Percentiles rank a stretch among this genome's conserved stretches.
These are phyloP conservation scores for Lichtheimia ramosa DNA, from an alignment of 371 early-diverging fungal genomes.

Conservation along the genomic window DNA sequence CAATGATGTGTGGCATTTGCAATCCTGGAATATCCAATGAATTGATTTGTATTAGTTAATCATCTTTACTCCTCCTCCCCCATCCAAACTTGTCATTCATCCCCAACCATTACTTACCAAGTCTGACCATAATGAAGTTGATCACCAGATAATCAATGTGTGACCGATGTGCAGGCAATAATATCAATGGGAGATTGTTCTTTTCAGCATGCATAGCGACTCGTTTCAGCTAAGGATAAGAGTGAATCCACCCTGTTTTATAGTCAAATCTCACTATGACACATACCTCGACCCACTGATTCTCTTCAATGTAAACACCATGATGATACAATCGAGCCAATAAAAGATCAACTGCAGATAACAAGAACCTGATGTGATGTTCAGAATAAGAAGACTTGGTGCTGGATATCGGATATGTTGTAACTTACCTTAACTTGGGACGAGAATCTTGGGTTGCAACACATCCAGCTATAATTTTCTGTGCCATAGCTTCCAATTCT, in stretches of 20 bases:
- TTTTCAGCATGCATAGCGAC: conserved; percentile 60
- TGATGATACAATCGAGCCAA: conserved; percentile 79
- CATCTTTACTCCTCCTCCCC: background rate
- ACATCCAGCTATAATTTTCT: conserved; percentile 61
- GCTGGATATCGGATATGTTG: background rate
- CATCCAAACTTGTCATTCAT: too few relatives aligned
- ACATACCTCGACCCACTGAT: conserved; percentile 70
- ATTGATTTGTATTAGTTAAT: background rate
- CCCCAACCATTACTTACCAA: conserved; percentile 39
- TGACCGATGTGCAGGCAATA: conserved; percentile 84
- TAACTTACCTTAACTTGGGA: conserved; percentile 54
- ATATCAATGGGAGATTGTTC: conserved; percentile 69
- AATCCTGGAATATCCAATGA: conserved; percentile 30
- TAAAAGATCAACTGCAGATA: conserved; percentile 68
- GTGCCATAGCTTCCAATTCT: conserved; percentile 52
- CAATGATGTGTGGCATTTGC: conserved; percentile 86
- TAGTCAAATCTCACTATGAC: background rate
- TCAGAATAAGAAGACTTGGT: background rate
- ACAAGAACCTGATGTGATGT: conserved; percentile 50
- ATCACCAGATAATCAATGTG: conserved; percentile 87
- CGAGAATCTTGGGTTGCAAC: conserved; percentile 65
- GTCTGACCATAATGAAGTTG: conserved; percentile 77
- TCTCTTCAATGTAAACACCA: conserved; percentile 79
- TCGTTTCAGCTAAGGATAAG: conserved; percentile 44
- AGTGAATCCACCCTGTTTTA: too few relatives aligned